Percentiles rank a stretch among this genome's conserved stretches.
phyloP scores from a whole-genome alignment of 805 yeast species.

The Teunomyces gatunensis region DNA sequence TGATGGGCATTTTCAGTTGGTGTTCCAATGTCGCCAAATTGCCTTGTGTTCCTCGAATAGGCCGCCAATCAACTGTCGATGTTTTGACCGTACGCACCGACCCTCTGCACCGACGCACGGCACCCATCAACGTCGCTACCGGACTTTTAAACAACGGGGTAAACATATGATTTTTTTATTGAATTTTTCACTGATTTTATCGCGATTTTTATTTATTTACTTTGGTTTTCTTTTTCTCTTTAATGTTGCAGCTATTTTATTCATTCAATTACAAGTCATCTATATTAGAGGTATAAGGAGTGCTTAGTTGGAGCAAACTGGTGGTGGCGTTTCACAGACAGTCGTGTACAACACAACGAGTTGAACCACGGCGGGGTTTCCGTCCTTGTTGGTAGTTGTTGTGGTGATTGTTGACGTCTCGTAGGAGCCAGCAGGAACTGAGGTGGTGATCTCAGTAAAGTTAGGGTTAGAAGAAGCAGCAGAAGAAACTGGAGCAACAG shows the following conservation, averaged over 20 bases:
- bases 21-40: slow-evolving; percentile 38
- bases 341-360: slow-evolving; percentile 10
- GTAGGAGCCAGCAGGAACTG: slow-evolving; percentile 8
- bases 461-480: slow-evolving; percentile 6
- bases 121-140: neutral
- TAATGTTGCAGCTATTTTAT: slow-evolving; percentile 1
- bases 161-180: neutral
- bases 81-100: slow-evolving; percentile 44
- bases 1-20: slow-evolving; percentile 34
- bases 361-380: slow-evolving; percentile 7
- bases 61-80: slow-evolving; percentile 82
- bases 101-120: neutral
- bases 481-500: slow-evolving; percentile 6
- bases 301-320: neutral
- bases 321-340: slow-evolving; percentile 5
- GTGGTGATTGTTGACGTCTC: slow-evolving; percentile 8
- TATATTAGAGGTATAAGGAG: neutral
- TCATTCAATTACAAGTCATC: neutral
- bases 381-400: slow-evolving; percentile 7
- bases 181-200: neutral
- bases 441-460: neutral
- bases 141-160: neutral
- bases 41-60: slow-evolving; percentile 51
- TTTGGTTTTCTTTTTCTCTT: neutral
- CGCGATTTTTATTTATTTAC: neutral